Conservation (phyloP, 2,329 filamentous ascomycete genomes). For the Pestalotiopsis sp. region DNA sequence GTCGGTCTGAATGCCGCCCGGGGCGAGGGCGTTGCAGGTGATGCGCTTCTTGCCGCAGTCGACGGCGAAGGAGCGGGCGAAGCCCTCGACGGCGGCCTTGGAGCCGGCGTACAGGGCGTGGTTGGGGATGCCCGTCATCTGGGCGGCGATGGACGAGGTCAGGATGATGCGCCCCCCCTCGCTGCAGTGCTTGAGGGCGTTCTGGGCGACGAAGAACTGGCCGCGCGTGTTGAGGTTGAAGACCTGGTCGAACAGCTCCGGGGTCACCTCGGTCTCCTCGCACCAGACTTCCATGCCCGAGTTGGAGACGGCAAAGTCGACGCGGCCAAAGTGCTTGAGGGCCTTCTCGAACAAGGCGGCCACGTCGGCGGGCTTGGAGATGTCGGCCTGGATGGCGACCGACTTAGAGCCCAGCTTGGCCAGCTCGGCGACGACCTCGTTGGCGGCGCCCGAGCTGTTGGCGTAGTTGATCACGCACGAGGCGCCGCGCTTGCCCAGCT, state of each 20-base stretch:
- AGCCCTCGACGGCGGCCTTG: constrained; percentile 74
- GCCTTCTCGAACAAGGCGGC: constrained; percentile 66
- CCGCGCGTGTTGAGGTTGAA: constrained; percentile 72
- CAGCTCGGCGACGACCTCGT: constrained; percentile 57
- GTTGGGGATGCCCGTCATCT: constrained; percentile 67
- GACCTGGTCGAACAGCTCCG: constrained; percentile 72
- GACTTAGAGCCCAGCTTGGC: constrained; percentile 57
- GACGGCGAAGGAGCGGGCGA: constrained; percentile 71
- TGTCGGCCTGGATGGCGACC: constrained; percentile 65
- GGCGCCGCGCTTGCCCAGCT: constrained; percentile 66
- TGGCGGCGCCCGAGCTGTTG: constrained; percentile 55
- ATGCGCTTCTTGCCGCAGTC: constrained; percentile 70
- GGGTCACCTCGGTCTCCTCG: constrained; percentile 67
- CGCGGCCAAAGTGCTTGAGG: constrained; percentile 64
- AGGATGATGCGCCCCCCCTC: constrained; percentile 72
- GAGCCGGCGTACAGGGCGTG: constrained; percentile 72
- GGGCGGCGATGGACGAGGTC: constrained; percentile 70
- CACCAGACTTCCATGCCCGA: constrained; percentile 73
- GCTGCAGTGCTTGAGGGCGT: constrained; percentile 71
- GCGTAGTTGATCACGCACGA: constrained; percentile 70
- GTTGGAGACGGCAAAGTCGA: constrained; percentile 76
- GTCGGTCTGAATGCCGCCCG: constrained; percentile 73
- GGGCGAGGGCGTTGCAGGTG: constrained; percentile 73
- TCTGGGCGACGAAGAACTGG: constrained; percentile 78
- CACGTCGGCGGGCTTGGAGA: constrained; percentile 61